A percentile compares a stretch with the other conserved stretches of the same genome.
phyloP scores from a whole-genome alignment of 768 basidiomycete species.

The Mycena epipterygia region DNA sequence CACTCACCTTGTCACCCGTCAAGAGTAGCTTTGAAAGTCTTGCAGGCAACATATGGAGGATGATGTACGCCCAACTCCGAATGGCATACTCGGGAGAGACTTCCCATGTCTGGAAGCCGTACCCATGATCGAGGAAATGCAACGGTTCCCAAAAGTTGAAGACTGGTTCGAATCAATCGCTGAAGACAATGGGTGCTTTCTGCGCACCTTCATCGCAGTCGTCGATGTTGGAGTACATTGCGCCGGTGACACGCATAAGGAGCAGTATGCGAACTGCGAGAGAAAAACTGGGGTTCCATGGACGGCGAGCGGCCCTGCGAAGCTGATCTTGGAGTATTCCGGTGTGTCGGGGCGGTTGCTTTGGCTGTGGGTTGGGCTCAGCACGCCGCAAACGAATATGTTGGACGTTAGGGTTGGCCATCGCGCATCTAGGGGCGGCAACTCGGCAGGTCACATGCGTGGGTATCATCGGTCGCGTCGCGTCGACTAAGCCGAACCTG shows the following conservation, averaged over 20 bases:
- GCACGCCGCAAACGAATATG: conserved; percentile 62
- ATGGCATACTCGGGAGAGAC: conserved; percentile 92
- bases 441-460: neutral
- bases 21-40: conserved; percentile 66
- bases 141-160: conserved; percentile 99
- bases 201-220: conserved; percentile 95
- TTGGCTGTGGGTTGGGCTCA: conserved; percentile 43
- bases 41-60: conserved; percentile 81
- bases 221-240: conserved; percentile 95
- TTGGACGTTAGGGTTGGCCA: conserved; percentile 32
- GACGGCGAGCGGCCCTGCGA: conserved; percentile 78
- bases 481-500: neutral
- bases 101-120: conserved; percentile 99
- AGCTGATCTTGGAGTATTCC: conserved; percentile 87
- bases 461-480: neutral
- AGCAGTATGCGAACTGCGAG: conserved; percentile 88
- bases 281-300: conserved; percentile 90
- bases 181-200: neutral
- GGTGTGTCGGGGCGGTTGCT: conserved; percentile 61
- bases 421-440: conserved; percentile 5
- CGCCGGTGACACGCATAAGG: conserved; percentile 82
- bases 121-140: conserved; percentile 88
- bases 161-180: conserved; percentile 61
- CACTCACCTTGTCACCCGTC: conserved; percentile 78
- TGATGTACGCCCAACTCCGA: conserved; percentile 94